Evolutionary conservation across 1,284 basidiomycete species (phyloP).

Genomic region (Microbotryomycetes sp.): DNA sequence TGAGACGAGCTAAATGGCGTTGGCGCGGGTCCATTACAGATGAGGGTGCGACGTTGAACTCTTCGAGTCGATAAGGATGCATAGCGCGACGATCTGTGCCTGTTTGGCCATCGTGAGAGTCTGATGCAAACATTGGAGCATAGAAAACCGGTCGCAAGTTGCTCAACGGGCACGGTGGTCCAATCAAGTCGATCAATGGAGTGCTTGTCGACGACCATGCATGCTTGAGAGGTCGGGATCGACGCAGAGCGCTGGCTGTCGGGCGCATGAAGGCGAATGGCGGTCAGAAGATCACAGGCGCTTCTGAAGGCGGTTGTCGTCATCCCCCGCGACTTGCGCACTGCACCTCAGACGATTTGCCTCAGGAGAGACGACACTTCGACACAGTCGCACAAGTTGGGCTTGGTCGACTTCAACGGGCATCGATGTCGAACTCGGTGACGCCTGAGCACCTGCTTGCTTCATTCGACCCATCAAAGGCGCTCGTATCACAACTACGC

Average conservation of each 20-base stretch:
- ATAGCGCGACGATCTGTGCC: background rate
- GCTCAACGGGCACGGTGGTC: slow-evolving; percentile 36
- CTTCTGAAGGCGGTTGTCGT: too few species aligned
- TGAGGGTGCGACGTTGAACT: slow-evolving; percentile 26
- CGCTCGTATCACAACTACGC: slow-evolving; percentile 74
- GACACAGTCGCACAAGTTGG: background rate
- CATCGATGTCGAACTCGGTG: background rate
- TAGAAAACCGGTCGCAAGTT: slow-evolving; percentile 38
- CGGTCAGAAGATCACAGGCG: too few species aligned
- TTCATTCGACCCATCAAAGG: slow-evolving; percentile 69
- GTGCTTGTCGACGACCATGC: too few species aligned
- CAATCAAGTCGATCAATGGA: slow-evolving; percentile 32
- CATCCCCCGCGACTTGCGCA: too few species aligned
- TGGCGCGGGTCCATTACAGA: background rate
- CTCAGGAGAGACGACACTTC: too few species aligned
- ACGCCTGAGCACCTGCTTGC: slow-evolving; percentile 55
- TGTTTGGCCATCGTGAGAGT: background rate
- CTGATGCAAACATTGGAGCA: slow-evolving; percentile 30
- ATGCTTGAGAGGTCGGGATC: too few species aligned
- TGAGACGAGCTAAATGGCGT: slow-evolving; percentile 4
- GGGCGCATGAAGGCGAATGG: too few species aligned
- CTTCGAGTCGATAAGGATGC: slow-evolving; percentile 38
- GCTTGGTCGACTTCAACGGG: background rate
- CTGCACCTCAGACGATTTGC: too few species aligned
- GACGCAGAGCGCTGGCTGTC: too few species aligned